phyloP scores from a whole-genome alignment of 2,329 filamentous ascomycete species.

The Nemania serpens region DNA sequence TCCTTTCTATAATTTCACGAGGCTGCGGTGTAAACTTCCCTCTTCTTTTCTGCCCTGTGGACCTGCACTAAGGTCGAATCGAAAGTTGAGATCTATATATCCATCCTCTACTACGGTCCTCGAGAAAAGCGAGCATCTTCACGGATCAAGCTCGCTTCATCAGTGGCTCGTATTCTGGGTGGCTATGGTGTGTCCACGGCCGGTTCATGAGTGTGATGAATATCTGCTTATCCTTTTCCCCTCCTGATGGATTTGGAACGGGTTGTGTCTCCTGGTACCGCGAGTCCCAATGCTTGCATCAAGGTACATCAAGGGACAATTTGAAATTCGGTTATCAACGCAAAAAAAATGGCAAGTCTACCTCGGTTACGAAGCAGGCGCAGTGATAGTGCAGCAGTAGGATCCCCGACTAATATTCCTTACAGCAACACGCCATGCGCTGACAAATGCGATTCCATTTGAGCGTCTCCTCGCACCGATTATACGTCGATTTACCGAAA shows the following conservation, averaged over 20 bases:
- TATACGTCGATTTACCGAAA: slow-evolving; percentile 43
- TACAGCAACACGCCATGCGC: slow-evolving; percentile 54
- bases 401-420: slow-evolving; percentile 52
- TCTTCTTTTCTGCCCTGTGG: not conserved
- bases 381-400: slow-evolving; percentile 61
- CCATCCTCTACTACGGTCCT: not conserved
- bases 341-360: slow-evolving; percentile 33
- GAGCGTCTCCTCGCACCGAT: slow-evolving; percentile 61
- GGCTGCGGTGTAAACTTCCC: not conserved
- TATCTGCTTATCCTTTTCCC: slow-evolving; percentile 42
- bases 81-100: not conserved
- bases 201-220: slow-evolving; percentile 53
- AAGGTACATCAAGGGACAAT: too few relatives aligned
- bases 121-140: not conserved
- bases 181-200: slow-evolving; percentile 42
- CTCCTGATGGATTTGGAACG: slow-evolving; percentile 45
- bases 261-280: too few relatives aligned
- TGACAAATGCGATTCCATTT: slow-evolving; percentile 58
- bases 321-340: too few relatives aligned
- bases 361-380: slow-evolving; percentile 55
- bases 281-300: too few relatives aligned
- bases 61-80: not conserved
- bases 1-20: not conserved
- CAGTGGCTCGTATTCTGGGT: not conserved
- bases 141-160: not conserved